Conservation (phyloP, 345 rosid species). For the Corchorus capsularis region DNA sequence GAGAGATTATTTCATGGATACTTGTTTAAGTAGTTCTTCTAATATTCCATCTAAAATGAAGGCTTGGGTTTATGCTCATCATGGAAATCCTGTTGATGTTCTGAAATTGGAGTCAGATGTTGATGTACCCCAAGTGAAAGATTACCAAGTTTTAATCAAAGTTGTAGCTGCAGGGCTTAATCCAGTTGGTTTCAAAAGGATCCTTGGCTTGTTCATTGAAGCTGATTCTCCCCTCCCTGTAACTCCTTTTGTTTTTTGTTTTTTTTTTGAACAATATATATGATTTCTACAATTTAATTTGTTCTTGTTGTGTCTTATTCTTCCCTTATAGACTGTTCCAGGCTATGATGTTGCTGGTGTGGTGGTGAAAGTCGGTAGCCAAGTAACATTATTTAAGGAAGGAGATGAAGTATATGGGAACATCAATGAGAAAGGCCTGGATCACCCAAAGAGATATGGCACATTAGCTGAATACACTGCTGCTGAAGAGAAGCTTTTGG, state of each 20-base stretch:
- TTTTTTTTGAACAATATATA: too few species aligned
- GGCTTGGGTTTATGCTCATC: constrained; percentile 75
- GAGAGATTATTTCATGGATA: not conserved
- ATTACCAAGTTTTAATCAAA: constrained; percentile 80
- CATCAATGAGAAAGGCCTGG: constrained; percentile 83
- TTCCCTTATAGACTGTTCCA: constrained; percentile 67
- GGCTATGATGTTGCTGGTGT: constrained; percentile 95
- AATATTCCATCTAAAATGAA: constrained; percentile 50
- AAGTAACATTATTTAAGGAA: constrained; percentile 67
- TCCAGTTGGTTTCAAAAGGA: constrained; percentile 83
- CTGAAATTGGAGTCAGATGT: constrained; percentile 64
- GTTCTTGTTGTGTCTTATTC: not conserved
- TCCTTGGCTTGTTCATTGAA: constrained; percentile 81
- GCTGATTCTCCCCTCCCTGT: constrained; percentile 88
- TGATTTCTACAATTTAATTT: not conserved
- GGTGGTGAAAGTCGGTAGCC: constrained; percentile 74
- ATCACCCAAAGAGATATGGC: constrained; percentile 77
- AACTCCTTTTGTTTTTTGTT: constrained; percentile 1
- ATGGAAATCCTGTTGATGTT: constrained; percentile 69
- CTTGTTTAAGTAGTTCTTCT: not conserved
- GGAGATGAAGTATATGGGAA: constrained; percentile 93
- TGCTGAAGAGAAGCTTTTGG: constrained; percentile 79
- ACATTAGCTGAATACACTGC: constrained; percentile 82
- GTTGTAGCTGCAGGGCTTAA: constrained; percentile 89
- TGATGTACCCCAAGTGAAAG: constrained; percentile 66